Base-by-base conservation (phyloP, 1,284 basidiomycete species). In the Tremellales sp. region DNA sequence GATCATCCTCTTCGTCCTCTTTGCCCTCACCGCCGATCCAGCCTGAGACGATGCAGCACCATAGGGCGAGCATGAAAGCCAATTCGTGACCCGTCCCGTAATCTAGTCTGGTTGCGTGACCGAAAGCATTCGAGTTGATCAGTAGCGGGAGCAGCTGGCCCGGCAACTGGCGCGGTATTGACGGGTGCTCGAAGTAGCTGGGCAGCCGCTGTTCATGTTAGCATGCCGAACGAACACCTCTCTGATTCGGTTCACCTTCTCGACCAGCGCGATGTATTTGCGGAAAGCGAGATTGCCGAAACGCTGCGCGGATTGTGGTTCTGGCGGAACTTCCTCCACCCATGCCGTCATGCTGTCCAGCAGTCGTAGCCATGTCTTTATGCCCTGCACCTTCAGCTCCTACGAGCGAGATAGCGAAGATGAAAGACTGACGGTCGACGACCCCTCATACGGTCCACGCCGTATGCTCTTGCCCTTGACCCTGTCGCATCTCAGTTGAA, bases 71-170 rank as follows among this genome's bases (percentile, higher is more conserved):
- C 6, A 82, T 81, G 66, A 96, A 97, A 0, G 87, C 85, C 0
- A 88, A 80, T 76, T 98, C 94, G 67, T 98, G 94, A 0, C 94
- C 94, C 1, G 91, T 92, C 1, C 94, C 96, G 66, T 97, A 98
- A 76, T 98, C 94, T 74, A 98, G 84, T 40, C 94, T 83, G 3
- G 82, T 81, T 58, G 91, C 89, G 11, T 89, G 93, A 6, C 94
- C 94, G 68, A 97, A 97, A 0, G 90, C 84, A 15, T 64, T 59
- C 4, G 72, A 72, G 15, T 70, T 46, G 42, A 72, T 15, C 2
- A 73, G 52, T 1, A 76, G 64, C 0, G 84, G 82, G 26, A 87
- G 65, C 41, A 98, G 74, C 64, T 96, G 91, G 3, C 42, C 40
- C 82, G 81, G 75, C 1, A 81, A 78, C 3, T 70, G 46, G 10